phyloP scores from a whole-genome alignment of 345 rosid genomes.

The Balakata baccata region DNA sequence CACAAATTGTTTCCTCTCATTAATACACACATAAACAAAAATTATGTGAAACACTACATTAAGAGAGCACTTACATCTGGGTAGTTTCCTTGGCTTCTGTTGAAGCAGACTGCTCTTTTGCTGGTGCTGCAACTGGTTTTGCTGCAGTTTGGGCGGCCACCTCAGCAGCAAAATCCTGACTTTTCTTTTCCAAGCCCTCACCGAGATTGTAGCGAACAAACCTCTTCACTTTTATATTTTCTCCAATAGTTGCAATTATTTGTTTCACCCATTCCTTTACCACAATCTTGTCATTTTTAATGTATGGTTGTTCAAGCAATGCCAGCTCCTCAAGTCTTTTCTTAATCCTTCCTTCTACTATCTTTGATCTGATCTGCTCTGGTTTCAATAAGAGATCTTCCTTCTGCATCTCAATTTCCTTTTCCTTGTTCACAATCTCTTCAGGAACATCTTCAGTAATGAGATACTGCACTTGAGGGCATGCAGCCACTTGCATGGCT shows the following conservation, averaged over 20 bases:
- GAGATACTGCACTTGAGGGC: slow-evolving; percentile 85
- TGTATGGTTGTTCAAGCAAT: slow-evolving; percentile 89
- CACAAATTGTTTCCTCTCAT: not conserved
- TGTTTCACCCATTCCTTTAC: slow-evolving; percentile 88
- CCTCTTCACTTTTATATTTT: slow-evolving; percentile 85
- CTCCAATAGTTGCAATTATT: slow-evolving; percentile 89
- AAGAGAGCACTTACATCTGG: slow-evolving; percentile 48
- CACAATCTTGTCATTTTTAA: slow-evolving; percentile 81
- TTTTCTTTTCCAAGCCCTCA: slow-evolving; percentile 88
- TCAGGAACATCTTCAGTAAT: slow-evolving; percentile 77
- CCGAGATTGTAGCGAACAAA: slow-evolving; percentile 85
- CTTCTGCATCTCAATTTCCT: slow-evolving; percentile 89
- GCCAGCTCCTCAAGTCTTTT: slow-evolving; percentile 88
- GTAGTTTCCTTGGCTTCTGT: slow-evolving; percentile 52
- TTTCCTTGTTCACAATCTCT: slow-evolving; percentile 77
- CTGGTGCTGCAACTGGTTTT: slow-evolving; percentile 45
- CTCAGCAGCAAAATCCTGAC: slow-evolving; percentile 93
- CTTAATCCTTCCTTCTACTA: slow-evolving; percentile 84
- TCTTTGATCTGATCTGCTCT: slow-evolving; percentile 79
- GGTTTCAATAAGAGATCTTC: slow-evolving; percentile 92
- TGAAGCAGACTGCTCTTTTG: slow-evolving; percentile 48
- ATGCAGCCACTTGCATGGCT: slow-evolving; percentile 97
- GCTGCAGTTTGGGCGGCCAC: slow-evolving; percentile 92
- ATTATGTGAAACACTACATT: not conserved
- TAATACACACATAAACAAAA: not conserved